phyloP scores from a whole-genome alignment of 305 asterid species.

The Plantago coronopus region DNA sequence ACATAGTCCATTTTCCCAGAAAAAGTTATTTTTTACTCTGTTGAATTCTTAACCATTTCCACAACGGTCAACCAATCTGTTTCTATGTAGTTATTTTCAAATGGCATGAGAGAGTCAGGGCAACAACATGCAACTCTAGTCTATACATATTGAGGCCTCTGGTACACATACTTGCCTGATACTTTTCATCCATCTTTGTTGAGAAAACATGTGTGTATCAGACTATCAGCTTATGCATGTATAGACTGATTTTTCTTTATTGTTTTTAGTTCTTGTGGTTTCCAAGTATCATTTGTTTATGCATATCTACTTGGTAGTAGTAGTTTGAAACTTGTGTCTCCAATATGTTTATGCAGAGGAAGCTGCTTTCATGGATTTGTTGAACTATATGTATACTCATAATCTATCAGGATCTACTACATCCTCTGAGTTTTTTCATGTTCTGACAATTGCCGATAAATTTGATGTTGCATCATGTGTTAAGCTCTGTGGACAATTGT shows the following conservation, averaged over 20 bases:
- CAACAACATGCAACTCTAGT: neutral
- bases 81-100: neutral
- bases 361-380: slow-evolving; percentile 88
- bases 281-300: slow-evolving; percentile 1
- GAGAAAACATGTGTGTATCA: no score
- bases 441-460: slow-evolving; percentile 95
- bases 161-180: neutral
- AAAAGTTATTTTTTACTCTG: no score
- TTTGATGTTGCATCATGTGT: slow-evolving; percentile 94
- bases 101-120: neutral
- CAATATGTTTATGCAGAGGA: slow-evolving; percentile 53
- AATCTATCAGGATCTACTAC: slow-evolving; percentile 45
- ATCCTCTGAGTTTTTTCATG: slow-evolving; percentile 71
- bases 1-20: no score
- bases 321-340: no score
- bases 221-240: no score
- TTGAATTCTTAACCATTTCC: no score
- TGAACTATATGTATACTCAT: slow-evolving; percentile 87
- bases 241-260: no score
- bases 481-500: slow-evolving; percentile 73
- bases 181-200: no score
- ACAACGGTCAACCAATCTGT: no score
- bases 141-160: neutral
- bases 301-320: neutral
- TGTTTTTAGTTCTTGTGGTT: neutral